phyloP scores from a whole-genome alignment of 2,329 filamentous ascomycete species.

The Paracorniculantispora psalliotae region DNA sequence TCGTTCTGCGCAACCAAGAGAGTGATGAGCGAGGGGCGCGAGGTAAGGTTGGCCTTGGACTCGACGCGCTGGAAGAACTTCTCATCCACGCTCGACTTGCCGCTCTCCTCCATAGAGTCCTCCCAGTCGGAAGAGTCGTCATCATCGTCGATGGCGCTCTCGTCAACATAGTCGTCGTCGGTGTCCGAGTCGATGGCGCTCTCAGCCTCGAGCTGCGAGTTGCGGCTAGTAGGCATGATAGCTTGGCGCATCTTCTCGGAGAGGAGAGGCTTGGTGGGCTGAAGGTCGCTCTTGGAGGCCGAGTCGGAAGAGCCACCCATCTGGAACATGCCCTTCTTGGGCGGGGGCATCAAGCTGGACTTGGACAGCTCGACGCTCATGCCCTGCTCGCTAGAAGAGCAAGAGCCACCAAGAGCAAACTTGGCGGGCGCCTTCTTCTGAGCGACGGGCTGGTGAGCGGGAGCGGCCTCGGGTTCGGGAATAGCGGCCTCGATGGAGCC shows the following conservation, averaged over 20 bases:
- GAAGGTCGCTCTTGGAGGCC: conserved; percentile 58
- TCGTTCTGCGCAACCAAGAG: conserved; percentile 78
- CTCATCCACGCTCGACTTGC: conserved; percentile 76
- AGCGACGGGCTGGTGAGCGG: conserved; percentile 61
- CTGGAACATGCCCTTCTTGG: conserved; percentile 43
- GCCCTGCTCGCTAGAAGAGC: conserved; percentile 61
- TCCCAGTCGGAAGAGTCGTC: conserved; percentile 59
- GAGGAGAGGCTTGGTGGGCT: conserved; percentile 38
- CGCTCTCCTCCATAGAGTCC: conserved; percentile 72
- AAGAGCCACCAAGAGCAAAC: conserved; percentile 74
- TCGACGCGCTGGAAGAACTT: conserved; percentile 87
- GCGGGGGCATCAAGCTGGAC: conserved; percentile 25
- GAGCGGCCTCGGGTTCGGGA: conserved; percentile 54
- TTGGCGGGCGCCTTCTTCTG: conserved; percentile 56
- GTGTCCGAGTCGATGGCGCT: conserved; percentile 53
- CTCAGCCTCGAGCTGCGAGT: conserved; percentile 57
- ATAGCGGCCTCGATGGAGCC: conserved; percentile 50
- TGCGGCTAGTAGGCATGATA: conserved; percentile 64
- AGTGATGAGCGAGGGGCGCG: conserved; percentile 82
- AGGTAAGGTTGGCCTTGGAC: conserved; percentile 78
- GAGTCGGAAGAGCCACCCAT: conserved; percentile 63
- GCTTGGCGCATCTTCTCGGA: conserved; percentile 65
- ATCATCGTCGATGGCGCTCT: conserved; percentile 76
- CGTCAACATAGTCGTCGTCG: conserved; percentile 67
- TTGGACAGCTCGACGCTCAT: conserved; percentile 43